Conservation (phyloP, 2,329 filamentous ascomycete species). For the Chaetomium globosum region DNA sequence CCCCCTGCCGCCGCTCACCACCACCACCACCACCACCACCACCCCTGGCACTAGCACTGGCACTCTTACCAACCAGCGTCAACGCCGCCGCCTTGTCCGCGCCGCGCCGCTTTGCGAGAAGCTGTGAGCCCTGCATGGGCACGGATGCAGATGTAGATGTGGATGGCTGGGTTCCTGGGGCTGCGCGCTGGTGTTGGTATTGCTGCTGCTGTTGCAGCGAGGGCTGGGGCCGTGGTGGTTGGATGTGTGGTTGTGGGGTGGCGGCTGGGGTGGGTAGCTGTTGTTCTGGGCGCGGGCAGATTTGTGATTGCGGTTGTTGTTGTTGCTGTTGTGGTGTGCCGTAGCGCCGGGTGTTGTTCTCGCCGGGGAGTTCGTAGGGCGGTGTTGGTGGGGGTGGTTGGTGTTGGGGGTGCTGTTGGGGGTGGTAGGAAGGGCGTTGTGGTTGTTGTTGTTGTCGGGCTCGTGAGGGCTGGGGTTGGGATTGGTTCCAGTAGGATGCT, state of each 20-base stretch:
- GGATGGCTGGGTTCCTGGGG: not conserved
- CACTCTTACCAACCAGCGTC: slow-evolving; percentile 37
- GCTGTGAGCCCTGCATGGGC: slow-evolving; percentile 45
- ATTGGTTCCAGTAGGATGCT: slow-evolving; percentile 30
- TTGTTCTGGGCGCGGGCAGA: not conserved
- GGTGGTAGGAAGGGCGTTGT: not conserved
- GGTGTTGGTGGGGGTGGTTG: slow-evolving; percentile 14
- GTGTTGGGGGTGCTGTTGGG: not conserved
- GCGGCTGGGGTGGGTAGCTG: slow-evolving; percentile 19
- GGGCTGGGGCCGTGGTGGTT: slow-evolving; percentile 5
- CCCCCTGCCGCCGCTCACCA: not conserved
- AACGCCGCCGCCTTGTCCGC: slow-evolving; percentile 53
- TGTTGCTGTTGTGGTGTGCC: slow-evolving; percentile 1
- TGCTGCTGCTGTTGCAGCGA: slow-evolving; percentile 25
- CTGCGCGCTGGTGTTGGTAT: not conserved
- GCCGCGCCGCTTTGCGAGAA: slow-evolving; percentile 58
- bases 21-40: not conserved
- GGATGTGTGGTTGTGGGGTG: slow-evolving; percentile 23
- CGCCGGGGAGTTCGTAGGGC: slow-evolving; percentile 19
- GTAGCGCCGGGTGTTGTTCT: slow-evolving; percentile 10
- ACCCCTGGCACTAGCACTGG: not conserved
- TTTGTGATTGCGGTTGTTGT: not conserved
- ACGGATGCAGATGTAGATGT: not conserved
- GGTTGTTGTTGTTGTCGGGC: not conserved
- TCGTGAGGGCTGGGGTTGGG: not conserved